Conservation (phyloP, 1,284 basidiomycete species). For the Tausonia pullulans region DNA sequence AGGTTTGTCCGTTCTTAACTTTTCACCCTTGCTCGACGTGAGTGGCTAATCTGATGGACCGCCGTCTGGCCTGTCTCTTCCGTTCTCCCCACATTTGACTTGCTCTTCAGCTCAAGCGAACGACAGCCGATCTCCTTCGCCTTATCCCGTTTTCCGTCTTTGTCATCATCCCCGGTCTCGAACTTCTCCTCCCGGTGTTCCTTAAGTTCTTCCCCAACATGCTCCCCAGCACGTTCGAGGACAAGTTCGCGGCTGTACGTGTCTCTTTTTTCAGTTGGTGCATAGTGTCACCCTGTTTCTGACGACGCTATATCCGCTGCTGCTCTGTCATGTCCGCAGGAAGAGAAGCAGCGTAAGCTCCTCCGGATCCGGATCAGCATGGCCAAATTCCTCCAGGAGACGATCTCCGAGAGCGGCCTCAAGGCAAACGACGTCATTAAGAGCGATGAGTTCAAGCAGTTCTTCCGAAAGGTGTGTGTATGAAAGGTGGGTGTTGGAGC, state of each 20-base stretch:
- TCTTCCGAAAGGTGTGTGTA: constrained; percentile 76
- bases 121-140: constrained; percentile 82
- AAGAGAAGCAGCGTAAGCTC: constrained; percentile 93
- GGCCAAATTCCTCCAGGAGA: constrained; percentile 99
- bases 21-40: constrained; percentile 8
- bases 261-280: neutral
- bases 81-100: neutral
- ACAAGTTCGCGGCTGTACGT: constrained; percentile 80
- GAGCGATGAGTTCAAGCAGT: constrained; percentile 94
- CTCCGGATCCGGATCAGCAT: constrained; percentile 92
- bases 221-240: constrained; percentile 96
- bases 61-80: neutral
- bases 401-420: constrained; percentile 83
- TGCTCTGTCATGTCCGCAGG: constrained; percentile 40
- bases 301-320: no score
- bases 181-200: constrained; percentile 89
- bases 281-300: neutral
- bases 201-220: constrained; percentile 98
- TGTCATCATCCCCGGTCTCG: constrained; percentile 95
- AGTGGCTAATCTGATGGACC: neutral
- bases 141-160: constrained; percentile 93
- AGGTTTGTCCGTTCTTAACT: constrained; percentile 44
- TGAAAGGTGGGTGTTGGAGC: neutral
- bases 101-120: constrained; percentile 64
- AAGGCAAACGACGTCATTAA: constrained; percentile 86